Evolutionary conservation across 1,139 yeast species (phyloP).

Genomic region (Blastobotrys raffinosifermentans): DNA sequence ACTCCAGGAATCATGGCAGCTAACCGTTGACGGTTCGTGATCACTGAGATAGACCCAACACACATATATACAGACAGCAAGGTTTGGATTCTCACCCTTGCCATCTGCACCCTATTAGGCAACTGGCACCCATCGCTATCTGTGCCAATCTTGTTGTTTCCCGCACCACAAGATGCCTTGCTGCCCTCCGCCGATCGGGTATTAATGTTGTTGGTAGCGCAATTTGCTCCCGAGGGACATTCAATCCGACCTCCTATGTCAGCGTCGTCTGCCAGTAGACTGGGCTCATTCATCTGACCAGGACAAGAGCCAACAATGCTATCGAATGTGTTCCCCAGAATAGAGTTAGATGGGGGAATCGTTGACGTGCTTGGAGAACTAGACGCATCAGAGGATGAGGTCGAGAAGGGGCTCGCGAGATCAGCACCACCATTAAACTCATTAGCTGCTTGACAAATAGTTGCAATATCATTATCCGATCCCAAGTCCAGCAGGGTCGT

Average conservation of each 20-base stretch:
- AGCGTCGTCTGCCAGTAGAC: background rate
- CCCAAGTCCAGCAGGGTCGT: constrained; percentile 4
- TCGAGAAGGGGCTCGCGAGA: background rate
- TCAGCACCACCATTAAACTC: background rate
- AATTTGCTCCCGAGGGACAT: background rate
- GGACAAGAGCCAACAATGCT: background rate
- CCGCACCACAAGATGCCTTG: background rate
- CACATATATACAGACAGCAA: background rate
- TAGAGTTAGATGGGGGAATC: too few relatives aligned
- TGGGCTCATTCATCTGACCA: too few relatives aligned
- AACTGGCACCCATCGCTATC: too few relatives aligned
- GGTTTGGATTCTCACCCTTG: background rate
- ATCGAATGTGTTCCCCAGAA: too few relatives aligned
- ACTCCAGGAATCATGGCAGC: background rate
- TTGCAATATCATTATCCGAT: constrained; percentile 2
- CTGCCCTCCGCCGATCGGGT: background rate
- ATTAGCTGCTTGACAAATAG: background rate
- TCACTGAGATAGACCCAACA: background rate
- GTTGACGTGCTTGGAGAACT: background rate
- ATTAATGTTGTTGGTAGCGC: background rate
- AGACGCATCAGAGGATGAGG: background rate
- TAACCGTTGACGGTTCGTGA: background rate
- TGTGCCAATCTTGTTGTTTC: background rate
- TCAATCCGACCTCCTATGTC: background rate
- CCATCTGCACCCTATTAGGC: background rate